Percentiles rank a stretch among this genome's conserved stretches.
phyloP scores from a whole-genome alignment of 768 basidiomycete genomes.

The Leucocoprinus leucothites region DNA sequence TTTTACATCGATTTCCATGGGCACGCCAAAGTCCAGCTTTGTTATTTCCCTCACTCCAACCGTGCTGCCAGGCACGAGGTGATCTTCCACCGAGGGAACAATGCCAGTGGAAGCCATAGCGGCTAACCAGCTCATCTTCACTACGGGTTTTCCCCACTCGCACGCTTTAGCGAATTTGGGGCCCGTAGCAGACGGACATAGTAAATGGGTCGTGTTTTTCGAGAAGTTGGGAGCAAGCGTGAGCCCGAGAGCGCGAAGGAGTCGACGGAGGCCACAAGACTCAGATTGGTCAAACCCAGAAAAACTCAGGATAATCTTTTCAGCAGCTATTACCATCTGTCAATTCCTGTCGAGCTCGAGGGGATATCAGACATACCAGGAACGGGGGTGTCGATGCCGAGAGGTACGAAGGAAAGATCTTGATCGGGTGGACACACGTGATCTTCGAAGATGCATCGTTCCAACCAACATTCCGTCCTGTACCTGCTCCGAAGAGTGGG shows the following conservation, averaged over 20 bases:
- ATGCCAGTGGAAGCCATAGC: constrained; percentile 51
- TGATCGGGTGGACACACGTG: constrained; percentile 65
- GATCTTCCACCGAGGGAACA: constrained; percentile 35
- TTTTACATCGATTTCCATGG: constrained; percentile 18
- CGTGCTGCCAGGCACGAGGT: constrained; percentile 24
- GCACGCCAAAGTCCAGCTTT: background rate
- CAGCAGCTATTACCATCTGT: constrained; percentile 40
- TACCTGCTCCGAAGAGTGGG: constrained; percentile 46
- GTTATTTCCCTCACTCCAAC: background rate
- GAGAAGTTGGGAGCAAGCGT: constrained; percentile 56
- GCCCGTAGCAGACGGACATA: constrained; percentile 71
- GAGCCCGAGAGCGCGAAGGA: constrained; percentile 66
- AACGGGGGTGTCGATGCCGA: constrained; percentile 57
- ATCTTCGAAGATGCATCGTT: constrained; percentile 77
- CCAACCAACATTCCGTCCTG: constrained; percentile 93
- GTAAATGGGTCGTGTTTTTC: constrained; percentile 70
- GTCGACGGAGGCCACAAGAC: constrained; percentile 58
- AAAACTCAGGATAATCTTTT: constrained; percentile 56
- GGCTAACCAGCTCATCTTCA: constrained; percentile 68
- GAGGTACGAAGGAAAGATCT: constrained; percentile 68
- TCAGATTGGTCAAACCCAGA: constrained; percentile 78
- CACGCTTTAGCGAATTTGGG: constrained; percentile 75
- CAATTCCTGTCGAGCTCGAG: background rate
- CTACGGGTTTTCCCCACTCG: constrained; percentile 77
- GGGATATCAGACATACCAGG: constrained; percentile 34